Conservation (phyloP, 208 protist genomes). For the Perkinsela sp. region DNA sequence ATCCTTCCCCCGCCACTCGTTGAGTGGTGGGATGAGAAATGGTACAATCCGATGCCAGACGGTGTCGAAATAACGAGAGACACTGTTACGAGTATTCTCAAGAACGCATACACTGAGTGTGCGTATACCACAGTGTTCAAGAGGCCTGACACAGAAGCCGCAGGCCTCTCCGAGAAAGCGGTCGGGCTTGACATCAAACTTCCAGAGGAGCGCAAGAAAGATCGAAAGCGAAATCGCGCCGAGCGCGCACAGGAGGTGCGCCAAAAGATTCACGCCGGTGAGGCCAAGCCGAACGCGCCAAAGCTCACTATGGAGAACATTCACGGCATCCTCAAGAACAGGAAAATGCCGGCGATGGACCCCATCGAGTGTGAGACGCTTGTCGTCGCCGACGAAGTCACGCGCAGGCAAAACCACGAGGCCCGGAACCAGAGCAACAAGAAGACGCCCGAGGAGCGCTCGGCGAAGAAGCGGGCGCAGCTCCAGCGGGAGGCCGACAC, state of each 20-base stretch:
- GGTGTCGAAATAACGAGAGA: background rate
- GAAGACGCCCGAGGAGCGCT: background rate
- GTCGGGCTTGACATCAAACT: background rate
- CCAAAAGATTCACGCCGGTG: background rate
- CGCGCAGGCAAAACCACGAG: background rate
- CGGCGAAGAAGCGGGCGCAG: background rate
- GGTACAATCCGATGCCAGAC: background rate
- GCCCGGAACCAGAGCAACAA: background rate
- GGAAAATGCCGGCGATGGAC: background rate
- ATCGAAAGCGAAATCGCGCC: background rate
- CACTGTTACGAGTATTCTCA: background rate
- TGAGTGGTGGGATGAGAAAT: background rate
- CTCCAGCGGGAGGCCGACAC: background rate
- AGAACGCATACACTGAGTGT: background rate
- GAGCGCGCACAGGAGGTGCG: background rate
- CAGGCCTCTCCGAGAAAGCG: background rate
- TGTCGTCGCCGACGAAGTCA: background rate
- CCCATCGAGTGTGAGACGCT: background rate
- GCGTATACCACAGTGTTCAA: background rate
- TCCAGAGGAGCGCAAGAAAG: background rate
- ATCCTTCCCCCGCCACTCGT: background rate
- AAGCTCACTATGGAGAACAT: conserved; percentile 1
- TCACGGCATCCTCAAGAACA: background rate
- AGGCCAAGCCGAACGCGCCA: background rate
- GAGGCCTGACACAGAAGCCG: background rate